A percentile compares a stretch with the other conserved stretches of the same genome.
These are phyloP conservation scores for Pseudocercospora eumusae DNA, from an alignment of 2,329 filamentous ascomycete genomes.

Conservation along the genomic window DNA sequence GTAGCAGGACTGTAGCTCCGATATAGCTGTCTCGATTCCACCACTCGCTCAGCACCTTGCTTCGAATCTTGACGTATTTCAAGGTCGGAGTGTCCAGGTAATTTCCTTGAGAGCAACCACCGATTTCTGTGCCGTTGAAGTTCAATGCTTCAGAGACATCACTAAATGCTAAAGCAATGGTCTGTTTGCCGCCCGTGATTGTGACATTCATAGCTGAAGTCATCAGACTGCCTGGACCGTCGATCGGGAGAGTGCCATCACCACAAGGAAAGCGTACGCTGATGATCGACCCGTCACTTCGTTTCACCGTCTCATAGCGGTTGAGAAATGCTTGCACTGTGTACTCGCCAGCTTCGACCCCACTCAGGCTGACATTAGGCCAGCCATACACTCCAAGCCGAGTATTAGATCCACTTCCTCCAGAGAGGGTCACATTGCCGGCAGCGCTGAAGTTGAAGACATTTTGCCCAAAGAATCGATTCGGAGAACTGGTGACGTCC, in stretches of 20 bases:
- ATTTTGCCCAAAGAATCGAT: conserved; percentile 44
- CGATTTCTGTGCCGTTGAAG: conserved; percentile 41
- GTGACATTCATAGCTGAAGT: conserved; percentile 34
- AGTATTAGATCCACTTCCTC: conserved; percentile 34
- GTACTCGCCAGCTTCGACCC: conserved; percentile 39
- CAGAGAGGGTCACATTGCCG: conserved; percentile 33
- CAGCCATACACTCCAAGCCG: conserved; percentile 40
- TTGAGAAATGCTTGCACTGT: conserved; percentile 42
- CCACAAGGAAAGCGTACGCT: conserved; percentile 43
- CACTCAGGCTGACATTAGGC: conserved; percentile 39
- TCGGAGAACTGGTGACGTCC: conserved; percentile 40
- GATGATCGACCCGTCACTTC: conserved; percentile 43
- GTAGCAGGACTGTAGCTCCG: conserved; percentile 43
- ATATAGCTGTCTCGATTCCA: conserved; percentile 41
- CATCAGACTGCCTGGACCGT: conserved; percentile 38
- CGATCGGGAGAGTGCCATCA: conserved; percentile 38
- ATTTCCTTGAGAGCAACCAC: conserved; percentile 44
- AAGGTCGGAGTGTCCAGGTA: conserved; percentile 40
- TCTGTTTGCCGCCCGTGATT: conserved; percentile 37
- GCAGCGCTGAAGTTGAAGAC: conserved; percentile 35
- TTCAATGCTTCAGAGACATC: conserved; percentile 33
- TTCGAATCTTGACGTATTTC: conserved; percentile 44
- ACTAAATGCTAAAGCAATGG: conserved; percentile 37
- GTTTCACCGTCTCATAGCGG: conserved; percentile 40
- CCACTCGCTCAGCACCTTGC: conserved; percentile 41